Percentiles rank a stretch among this genome's conserved stretches.
Conservation (phyloP, 2,329 filamentous ascomycete species). For the Colletotrichum eremochloae region DNA sequence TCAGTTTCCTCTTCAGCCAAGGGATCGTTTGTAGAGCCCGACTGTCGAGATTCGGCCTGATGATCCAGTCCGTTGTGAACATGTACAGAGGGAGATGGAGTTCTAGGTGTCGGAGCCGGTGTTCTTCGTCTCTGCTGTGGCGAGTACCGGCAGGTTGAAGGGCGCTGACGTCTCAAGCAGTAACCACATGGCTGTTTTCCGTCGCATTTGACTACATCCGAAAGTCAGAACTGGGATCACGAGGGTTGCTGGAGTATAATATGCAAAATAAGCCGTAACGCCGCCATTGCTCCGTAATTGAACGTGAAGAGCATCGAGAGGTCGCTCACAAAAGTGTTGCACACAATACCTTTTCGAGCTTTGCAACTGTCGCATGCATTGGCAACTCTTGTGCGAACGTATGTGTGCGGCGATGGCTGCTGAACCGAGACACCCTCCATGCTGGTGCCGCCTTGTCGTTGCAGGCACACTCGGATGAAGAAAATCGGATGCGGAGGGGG, state of each 20-base stretch:
- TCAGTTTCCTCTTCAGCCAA: conserved; percentile 65
- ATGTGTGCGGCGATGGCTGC: conserved; percentile 32
- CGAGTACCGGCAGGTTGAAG: conserved; percentile 62
- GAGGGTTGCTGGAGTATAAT: neutral
- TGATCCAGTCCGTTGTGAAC: conserved; percentile 24
- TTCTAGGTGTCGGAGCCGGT: conserved; percentile 43
- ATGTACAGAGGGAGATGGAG: conserved; percentile 37
- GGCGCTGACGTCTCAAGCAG: conserved; percentile 59
- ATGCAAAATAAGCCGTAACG: conserved; percentile 5
- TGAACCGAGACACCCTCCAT: conserved; percentile 41
- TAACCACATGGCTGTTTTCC: conserved; percentile 66
- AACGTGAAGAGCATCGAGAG: neutral
- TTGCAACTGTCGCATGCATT: conserved; percentile 70
- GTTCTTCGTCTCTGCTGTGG: conserved; percentile 56
- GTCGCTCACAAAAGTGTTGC: conserved; percentile 43
- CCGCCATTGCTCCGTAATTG: neutral
- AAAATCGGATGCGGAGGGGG: conserved; percentile 36
- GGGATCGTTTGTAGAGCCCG: conserved; percentile 41
- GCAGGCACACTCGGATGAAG: conserved; percentile 31
- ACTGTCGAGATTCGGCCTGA: neutral
- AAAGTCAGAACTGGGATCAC: conserved; percentile 5
- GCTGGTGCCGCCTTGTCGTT: conserved; percentile 22
- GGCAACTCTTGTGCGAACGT: conserved; percentile 57
- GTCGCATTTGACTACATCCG: conserved; percentile 62
- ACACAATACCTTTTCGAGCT: conserved; percentile 56